Base-by-base conservation (phyloP, 306 rosid genomes). In the Ceratonia siliqua region DNA sequence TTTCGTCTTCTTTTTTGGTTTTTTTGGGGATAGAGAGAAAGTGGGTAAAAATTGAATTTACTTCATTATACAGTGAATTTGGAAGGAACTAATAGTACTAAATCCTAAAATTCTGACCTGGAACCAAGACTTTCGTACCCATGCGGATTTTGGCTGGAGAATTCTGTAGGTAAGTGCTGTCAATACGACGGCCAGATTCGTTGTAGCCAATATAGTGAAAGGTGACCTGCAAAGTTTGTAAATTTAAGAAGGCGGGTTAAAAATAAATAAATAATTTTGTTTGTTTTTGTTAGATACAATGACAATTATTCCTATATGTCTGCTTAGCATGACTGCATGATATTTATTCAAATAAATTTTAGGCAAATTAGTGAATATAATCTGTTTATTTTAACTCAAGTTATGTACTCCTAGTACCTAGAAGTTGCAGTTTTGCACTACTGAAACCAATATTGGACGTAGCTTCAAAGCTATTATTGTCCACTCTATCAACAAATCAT, bases 111-210 rank as follows among this genome's bases (percentile, higher is more conserved):
- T 64, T 64, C 52, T 64, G 62, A 94, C 99, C 99, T 80, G 99
- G 99, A 78, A 94, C 99, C 77, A 94, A 79, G n/a, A 89, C 84
- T 24, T 88, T 92, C 13, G 85, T 94, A 12, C 99, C 99, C 92
- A 92, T 82, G 79, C 97, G 99, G 79, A 94, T 92, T 86, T 78
- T 88, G 73, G 96, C 99, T 2, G 97, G 99, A 55, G 96, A n/a
- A 11, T 96, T 96, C 78, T 92, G 96, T 64, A 89, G 68, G 81
- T 92, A 94, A 57, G 95, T 86, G 88, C 99, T 94, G 81, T 94
- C 99, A 46, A 94, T 94, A 5, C 96, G 99, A 10, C 97, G 96
- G 33, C 99, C 99, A 12, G 99, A 92, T 81, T 94, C 97, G 9
- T 90, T 94, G 68, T 94, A 94, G 62, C 99, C 99, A 77, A 88